These are phyloP conservation scores for Acanthamoeba sp. DNA, from an alignment of 208 protist species.

Conservation along the genomic window DNA sequence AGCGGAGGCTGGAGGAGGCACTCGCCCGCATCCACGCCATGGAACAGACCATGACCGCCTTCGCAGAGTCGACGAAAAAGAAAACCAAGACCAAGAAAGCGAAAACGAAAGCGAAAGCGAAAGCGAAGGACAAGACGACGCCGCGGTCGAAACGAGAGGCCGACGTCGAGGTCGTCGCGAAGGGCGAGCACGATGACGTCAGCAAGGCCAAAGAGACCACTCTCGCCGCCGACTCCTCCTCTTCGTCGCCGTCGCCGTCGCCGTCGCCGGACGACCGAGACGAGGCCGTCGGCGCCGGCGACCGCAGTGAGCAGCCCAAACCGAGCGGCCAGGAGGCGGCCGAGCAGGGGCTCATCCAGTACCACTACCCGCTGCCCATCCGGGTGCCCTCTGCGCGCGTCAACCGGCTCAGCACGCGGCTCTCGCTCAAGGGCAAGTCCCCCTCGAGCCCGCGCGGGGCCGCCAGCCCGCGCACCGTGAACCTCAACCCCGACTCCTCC, in stretches of 20 bases:
- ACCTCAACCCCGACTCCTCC: neutral
- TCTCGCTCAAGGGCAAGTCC: conserved; percentile 6
- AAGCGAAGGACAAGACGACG: neutral
- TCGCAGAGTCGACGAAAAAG: neutral
- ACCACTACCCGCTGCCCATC: neutral
- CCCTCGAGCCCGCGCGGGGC: neutral
- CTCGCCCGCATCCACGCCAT: neutral
- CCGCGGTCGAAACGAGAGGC: neutral
- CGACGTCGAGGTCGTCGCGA: neutral
- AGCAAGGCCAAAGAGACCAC: neutral
- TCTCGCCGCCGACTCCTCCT: no score
- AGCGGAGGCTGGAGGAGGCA: neutral
- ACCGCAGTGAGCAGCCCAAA: neutral
- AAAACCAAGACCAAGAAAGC: neutral
- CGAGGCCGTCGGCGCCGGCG: neutral
- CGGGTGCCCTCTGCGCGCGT: neutral
- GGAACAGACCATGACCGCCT: neutral
- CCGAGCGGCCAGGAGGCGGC: neutral
- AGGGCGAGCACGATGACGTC: neutral
- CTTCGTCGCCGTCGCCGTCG: neutral
- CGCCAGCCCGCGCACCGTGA: neutral
- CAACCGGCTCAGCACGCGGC: conserved; percentile 21
- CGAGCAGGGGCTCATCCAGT: neutral
- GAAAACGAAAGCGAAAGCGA: conserved; percentile 38
- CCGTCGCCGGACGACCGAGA: neutral